Base-by-base conservation (phyloP, 2,329 filamentous ascomycete species). In the Aspergillus luchuensis region DNA sequence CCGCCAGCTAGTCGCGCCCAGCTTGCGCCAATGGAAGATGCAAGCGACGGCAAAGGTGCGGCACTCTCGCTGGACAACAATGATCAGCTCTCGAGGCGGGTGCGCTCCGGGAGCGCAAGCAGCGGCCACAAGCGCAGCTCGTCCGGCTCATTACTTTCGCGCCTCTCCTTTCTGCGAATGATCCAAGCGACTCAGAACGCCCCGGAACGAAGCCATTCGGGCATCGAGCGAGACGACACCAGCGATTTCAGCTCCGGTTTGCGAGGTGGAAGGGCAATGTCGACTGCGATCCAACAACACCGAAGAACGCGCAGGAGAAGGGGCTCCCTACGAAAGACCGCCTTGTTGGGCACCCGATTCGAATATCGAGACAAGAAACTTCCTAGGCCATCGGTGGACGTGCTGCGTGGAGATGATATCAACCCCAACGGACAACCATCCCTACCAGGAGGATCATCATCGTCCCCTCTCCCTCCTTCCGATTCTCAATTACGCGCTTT, bases 311-410 rank as follows among this genome's bases (percentile, higher is more conserved):
- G 92, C 58, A 88, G 88, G 69, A 86, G 93, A 61, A 91, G 90
- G 72, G 92, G 92, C 4, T 97, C 93, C 10, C 81, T 97, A 73
- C 86, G 93, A 61, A 97, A 97, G 77, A 91, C 91, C 10, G 92
- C 92, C 25, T 81, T 97, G 52, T 82, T 97, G 17, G 91, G 91
- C 15, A 89, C 72, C 61, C 65, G 75, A 19, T 63, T 77, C 38
- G 72, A 77, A 57, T 68, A 69, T 36, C 73, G 71, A 43, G 74
- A 76, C 54, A 75, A 73, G 64, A 72, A 69, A 51, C 52, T 61
- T 15, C 50, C 47, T 5, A 59, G 65, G 33, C 60, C 61, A 8
- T 25, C 59, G 13, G 38, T 57, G 2, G 68, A 69, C 30, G 28
- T 63, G 8, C 54, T 58, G 47, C 64, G 62, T 30, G 63, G 62